Conservation (phyloP, 1,284 basidiomycete species). For the Cystobasidium slooffiae region DNA sequence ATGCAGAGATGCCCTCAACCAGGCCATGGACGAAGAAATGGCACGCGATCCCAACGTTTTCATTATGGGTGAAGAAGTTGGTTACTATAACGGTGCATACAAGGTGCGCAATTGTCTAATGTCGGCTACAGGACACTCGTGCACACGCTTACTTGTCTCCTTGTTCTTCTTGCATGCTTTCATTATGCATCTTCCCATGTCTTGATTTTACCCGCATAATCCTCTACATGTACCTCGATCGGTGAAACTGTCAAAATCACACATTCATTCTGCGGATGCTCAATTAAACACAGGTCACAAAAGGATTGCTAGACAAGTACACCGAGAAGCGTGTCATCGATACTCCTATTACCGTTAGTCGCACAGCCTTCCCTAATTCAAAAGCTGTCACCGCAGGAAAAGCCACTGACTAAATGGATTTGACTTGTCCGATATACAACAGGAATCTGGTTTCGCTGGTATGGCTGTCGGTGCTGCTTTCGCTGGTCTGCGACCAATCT, state of each 20-base stretch:
- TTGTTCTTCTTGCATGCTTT: background rate
- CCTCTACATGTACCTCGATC: constrained; percentile 11
- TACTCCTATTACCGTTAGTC: constrained; percentile 55
- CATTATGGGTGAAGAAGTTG: constrained; percentile 94
- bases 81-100: constrained; percentile 97
- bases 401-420: background rate
- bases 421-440: background rate
- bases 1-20: constrained; percentile 95
- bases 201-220: constrained; percentile 10
- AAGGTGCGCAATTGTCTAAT: constrained; percentile 66
- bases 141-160: background rate
- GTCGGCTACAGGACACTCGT: background rate
- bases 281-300: constrained; percentile 71
- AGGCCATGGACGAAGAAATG: constrained; percentile 99
- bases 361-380: background rate
- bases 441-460: constrained; percentile 97
- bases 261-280: background rate
- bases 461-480: constrained; percentile 93
- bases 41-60: constrained; percentile 92
- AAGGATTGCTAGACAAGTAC: constrained; percentile 98
- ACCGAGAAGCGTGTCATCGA: constrained; percentile 98
- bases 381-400: too few relatives aligned
- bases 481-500: constrained; percentile 91
- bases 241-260: background rate
- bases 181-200: background rate